phyloP scores from a whole-genome alignment of 2,329 filamentous ascomycete genomes.

The Penicillium glabrum region DNA sequence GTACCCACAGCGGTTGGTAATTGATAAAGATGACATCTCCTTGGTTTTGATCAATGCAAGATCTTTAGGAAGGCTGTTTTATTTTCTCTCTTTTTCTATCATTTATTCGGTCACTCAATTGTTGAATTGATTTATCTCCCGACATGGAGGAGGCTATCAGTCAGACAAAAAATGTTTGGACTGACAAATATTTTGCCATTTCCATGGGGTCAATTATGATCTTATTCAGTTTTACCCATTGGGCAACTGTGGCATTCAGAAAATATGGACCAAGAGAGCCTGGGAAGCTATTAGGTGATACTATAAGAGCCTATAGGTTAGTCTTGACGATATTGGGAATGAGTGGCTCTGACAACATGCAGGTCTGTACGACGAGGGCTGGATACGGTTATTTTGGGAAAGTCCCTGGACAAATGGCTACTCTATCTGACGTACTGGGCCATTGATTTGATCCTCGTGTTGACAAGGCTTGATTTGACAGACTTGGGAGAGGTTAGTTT shows the following conservation, averaged over 20 bases:
- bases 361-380: background rate
- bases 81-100: background rate
- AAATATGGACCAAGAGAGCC: background rate
- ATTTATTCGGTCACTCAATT: background rate
- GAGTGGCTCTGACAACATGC: background rate
- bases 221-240: slow-evolving; percentile 4
- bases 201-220: slow-evolving; percentile 8
- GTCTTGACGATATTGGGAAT: background rate
- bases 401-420: background rate
- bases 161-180: slow-evolving; percentile 10
- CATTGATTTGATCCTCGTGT: slow-evolving; percentile 10
- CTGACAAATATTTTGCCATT: slow-evolving; percentile 13
- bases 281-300: background rate
- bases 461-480: slow-evolving; percentile 9
- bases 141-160: slow-evolving; percentile 3
- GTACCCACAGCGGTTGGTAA: background rate
- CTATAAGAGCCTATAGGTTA: background rate
- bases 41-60: background rate
- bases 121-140: background rate
- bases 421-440: slow-evolving; percentile 14
- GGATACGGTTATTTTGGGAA: background rate
- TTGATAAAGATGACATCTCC: background rate
- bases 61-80: background rate
- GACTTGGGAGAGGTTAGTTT: slow-evolving; percentile 1
- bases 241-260: background rate